Conservation (phyloP, 208 protist species). For the Crithidia brevicula region DNA sequence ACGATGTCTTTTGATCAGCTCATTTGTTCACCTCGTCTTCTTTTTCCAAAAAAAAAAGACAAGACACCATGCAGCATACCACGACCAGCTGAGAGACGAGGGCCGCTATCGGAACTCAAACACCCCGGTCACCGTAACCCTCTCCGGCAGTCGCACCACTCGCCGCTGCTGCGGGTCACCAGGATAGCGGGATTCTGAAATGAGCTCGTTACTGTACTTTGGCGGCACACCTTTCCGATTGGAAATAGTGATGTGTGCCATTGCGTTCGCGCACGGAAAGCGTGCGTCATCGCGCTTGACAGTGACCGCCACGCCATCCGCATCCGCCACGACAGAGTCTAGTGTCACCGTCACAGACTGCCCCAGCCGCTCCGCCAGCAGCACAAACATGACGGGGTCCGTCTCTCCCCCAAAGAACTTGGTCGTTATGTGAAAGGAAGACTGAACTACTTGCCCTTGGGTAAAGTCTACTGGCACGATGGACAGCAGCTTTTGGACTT, state of each 20-base stretch:
- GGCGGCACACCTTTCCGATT: constrained; percentile 50
- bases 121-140: constrained; percentile 21
- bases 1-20: too few species aligned
- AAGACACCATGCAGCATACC: background rate
- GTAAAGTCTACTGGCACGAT: constrained; percentile 7
- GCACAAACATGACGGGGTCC: constrained; percentile 38
- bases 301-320: constrained; percentile 37
- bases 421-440: constrained; percentile 44
- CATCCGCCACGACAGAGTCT: constrained; percentile 40
- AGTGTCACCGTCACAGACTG: constrained; percentile 43
- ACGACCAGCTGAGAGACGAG: too few species aligned
- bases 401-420: constrained; percentile 48
- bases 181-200: constrained; percentile 26
- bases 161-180: constrained; percentile 13
- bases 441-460: constrained; percentile 31
- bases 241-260: constrained; percentile 63
- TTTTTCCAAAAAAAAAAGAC: background rate
- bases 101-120: constrained; percentile 33
- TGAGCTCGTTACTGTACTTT: constrained; percentile 70
- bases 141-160: constrained; percentile 15
- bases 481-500: constrained; percentile 21
- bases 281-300: constrained; percentile 32
- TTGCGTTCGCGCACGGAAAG: constrained; percentile 51
- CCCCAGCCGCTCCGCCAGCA: constrained; percentile 32
- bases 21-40: background rate